Conservation (phyloP, 148 eudicot genomes). For the Nepenthes mirabilis region DNA sequence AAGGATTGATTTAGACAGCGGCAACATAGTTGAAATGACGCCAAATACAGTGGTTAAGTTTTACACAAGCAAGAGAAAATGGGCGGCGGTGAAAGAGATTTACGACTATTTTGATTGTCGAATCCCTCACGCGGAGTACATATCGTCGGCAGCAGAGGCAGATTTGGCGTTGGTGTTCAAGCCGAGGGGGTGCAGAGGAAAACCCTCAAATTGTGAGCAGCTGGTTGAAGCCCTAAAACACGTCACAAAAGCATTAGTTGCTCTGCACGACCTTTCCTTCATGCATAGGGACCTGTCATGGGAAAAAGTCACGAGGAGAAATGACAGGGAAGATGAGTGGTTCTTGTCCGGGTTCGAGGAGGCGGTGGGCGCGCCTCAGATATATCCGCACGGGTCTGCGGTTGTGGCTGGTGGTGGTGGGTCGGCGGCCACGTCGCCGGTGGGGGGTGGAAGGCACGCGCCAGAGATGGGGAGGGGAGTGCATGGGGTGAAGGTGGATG, state of each 20-base stretch:
- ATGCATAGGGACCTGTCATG: slow-evolving; percentile 75
- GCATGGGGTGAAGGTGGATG: slow-evolving; percentile 83
- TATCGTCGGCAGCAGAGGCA: slow-evolving; percentile 19
- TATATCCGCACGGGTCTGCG: slow-evolving; percentile 21
- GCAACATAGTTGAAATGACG: slow-evolving; percentile 44
- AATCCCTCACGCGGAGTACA: slow-evolving; percentile 47
- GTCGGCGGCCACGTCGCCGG: slow-evolving; percentile 1
- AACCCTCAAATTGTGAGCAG: slow-evolving; percentile 32
- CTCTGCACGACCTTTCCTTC: slow-evolving; percentile 67
- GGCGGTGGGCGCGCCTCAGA: slow-evolving; percentile 62
- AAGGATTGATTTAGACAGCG: slow-evolving; percentile 27
- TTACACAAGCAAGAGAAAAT: slow-evolving; percentile 40
- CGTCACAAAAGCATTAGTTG: slow-evolving; percentile 65
- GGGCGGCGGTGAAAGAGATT: slow-evolving; percentile 49
- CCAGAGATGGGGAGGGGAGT: slow-evolving; percentile 77
- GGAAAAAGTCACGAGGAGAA: slow-evolving; percentile 46
- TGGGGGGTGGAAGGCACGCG: slow-evolving; percentile 28
- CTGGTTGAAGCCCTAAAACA: slow-evolving; percentile 62
- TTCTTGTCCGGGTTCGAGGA: slow-evolving; percentile 60
- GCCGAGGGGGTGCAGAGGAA: slow-evolving; percentile 51
- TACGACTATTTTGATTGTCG: slow-evolving; percentile 48
- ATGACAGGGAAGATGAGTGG: slow-evolving; percentile 33
- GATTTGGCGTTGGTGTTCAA: slow-evolving; percentile 40
- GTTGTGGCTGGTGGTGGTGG: neutral
- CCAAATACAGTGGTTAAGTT: slow-evolving; percentile 27